Conservation (phyloP, 495 filamentous ascomycete species). For the Tirmania nivea region DNA sequence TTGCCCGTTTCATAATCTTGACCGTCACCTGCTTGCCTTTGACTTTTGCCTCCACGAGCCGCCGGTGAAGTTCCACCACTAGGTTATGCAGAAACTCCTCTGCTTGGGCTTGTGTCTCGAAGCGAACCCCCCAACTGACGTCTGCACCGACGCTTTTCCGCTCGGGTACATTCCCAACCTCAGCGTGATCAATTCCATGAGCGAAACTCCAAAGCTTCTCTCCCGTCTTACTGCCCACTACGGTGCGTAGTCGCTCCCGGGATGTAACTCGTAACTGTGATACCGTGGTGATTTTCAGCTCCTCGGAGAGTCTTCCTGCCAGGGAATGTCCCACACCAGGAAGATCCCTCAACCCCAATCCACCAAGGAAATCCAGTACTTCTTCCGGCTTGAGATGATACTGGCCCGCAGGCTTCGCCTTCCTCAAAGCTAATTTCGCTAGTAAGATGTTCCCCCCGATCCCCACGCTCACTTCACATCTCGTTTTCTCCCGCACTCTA, state of each 20-base stretch:
- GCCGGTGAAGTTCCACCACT: conserved; percentile 57
- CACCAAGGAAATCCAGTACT: conserved; percentile 50
- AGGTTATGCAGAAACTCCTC: conserved; percentile 74
- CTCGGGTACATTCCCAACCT: conserved; percentile 58
- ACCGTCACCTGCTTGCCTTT: conserved; percentile 74
- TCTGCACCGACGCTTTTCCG: conserved; percentile 89
- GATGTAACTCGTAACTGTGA: conserved; percentile 56
- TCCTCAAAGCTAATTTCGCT: conserved; percentile 73
- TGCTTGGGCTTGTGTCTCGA: conserved; percentile 68
- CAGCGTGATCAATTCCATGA: conserved; percentile 63
- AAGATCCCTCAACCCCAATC: conserved; percentile 52
- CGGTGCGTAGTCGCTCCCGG: conserved; percentile 47
- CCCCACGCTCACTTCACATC: conserved; percentile 78
- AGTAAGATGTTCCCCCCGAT: conserved; percentile 80
- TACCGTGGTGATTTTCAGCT: conserved; percentile 52
- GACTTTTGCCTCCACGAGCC: conserved; percentile 59
- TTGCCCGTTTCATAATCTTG: conserved; percentile 73
- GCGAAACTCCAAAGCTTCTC: conserved; percentile 80
- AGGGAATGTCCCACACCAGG: conserved; percentile 81
- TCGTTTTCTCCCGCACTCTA: conserved; percentile 47
- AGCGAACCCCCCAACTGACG: conserved; percentile 95
- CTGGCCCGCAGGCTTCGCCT: conserved; percentile 87
- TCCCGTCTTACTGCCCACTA: conserved; percentile 77
- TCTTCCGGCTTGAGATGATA: conserved; percentile 66
- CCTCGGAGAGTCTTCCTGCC: conserved; percentile 60